These are phyloP conservation scores for Hypoxylon lenormandii DNA, from an alignment of 495 filamentous ascomycete species.

Conservation along the genomic window DNA sequence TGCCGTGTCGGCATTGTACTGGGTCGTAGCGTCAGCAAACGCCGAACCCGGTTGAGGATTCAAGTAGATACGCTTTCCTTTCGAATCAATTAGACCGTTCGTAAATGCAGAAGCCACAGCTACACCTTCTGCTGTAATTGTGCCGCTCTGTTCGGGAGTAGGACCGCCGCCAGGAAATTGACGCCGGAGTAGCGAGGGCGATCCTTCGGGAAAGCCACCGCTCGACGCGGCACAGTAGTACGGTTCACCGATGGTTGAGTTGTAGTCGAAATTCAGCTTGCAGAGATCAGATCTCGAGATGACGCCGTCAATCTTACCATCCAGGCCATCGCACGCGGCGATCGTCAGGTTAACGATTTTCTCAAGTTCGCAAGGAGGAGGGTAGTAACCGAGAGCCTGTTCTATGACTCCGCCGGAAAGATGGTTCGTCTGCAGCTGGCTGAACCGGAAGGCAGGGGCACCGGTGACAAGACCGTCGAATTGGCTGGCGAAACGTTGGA, in stretches of 20 bases:
- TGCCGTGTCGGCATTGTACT: constrained; percentile 57
- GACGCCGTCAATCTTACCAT: constrained; percentile 66
- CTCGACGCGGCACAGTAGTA: constrained; percentile 63
- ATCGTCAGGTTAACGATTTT: constrained; percentile 66
- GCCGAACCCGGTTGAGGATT: constrained; percentile 57
- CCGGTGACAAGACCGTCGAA: constrained; percentile 65
- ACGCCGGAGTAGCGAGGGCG: constrained; percentile 10
- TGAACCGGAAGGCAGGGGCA: constrained; percentile 66
- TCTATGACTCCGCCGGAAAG: constrained; percentile 60
- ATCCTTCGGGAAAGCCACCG: constrained; percentile 13
- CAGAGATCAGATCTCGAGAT: constrained; percentile 66
- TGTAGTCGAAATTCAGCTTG: constrained; percentile 60
- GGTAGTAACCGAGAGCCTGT: constrained; percentile 62
- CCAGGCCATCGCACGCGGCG: constrained; percentile 64
- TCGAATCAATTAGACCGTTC: constrained; percentile 59
- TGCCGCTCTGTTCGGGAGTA: constrained; percentile 61
- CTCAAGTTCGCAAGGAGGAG: constrained; percentile 63
- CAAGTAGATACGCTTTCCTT: constrained; percentile 61
- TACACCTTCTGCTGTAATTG: constrained; percentile 54
- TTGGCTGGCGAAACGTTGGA: constrained; percentile 64
- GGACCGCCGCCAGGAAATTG: constrained; percentile 29
- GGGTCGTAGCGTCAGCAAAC: constrained; percentile 59
- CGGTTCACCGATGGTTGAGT: constrained; percentile 58
- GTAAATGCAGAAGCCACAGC: constrained; percentile 58
- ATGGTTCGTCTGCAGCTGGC: constrained; percentile 65